Evolutionary conservation across 169 alveolate species (phyloP).

Genomic region (Cryptosporidium andersoni): DNA sequence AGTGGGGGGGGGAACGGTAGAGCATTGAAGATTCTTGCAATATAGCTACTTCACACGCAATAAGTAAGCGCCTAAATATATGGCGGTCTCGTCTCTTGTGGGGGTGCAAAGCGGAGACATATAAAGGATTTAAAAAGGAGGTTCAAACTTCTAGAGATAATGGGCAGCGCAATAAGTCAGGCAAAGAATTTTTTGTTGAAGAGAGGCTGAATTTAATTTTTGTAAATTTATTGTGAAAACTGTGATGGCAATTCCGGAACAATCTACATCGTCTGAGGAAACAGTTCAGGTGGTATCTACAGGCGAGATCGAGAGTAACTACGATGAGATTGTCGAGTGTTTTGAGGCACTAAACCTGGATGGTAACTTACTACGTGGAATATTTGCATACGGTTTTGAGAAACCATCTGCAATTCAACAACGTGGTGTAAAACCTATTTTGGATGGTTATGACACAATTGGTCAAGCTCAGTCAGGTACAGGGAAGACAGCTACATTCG

Average conservation of each 20-base stretch:
- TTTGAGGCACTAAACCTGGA: slow-evolving; percentile 94
- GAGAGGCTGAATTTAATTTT: background rate
- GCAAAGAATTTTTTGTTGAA: too few species aligned
- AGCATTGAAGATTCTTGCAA: too few species aligned
- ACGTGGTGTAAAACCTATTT: slow-evolving; percentile 98
- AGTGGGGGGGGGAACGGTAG: too few species aligned
- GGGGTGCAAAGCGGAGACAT: background rate
- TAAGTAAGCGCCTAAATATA: background rate
- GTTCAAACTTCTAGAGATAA: too few species aligned
- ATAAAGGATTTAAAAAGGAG: too few species aligned
- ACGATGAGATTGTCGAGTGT: slow-evolving; percentile 94
- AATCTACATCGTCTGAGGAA: slow-evolving; percentile 38
- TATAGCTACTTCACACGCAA: background rate
- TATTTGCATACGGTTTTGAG: slow-evolving; percentile 98
- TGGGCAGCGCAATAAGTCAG: too few species aligned
- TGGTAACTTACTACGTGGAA: slow-evolving; percentile 94
- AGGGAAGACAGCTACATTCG: slow-evolving; percentile 99
- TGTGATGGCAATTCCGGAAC: slow-evolving; percentile 47
- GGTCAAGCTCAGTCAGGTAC: slow-evolving; percentile 99
- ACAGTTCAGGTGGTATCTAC: slow-evolving; percentile 53
- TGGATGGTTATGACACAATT: slow-evolving; percentile 97
- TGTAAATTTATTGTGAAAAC: background rate
- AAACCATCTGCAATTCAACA: slow-evolving; percentile 98
- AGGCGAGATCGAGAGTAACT: slow-evolving; percentile 88
- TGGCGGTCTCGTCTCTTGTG: background rate